Conservation (phyloP, 129 eudicot genomes). For the Erigeron canadensis region DNA sequence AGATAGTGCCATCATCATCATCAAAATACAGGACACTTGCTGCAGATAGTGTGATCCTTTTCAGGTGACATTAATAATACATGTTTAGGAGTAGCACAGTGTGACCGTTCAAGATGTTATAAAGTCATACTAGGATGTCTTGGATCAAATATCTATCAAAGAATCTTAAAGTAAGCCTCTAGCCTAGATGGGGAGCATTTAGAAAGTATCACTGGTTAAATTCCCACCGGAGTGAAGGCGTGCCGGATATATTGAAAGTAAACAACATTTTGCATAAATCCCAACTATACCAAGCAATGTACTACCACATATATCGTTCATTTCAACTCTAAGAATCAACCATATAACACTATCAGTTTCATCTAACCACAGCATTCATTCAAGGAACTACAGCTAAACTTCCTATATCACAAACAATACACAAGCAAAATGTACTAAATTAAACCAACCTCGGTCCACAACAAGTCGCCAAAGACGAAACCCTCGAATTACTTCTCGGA, state of each 20-base stretch:
- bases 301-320: constrained; percentile 8
- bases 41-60: constrained; percentile 16
- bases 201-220: too few species aligned
- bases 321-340: background rate
- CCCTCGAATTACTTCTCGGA: constrained; percentile 97
- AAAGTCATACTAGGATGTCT: background rate
- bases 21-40: background rate
- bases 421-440: background rate
- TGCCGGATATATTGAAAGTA: too few species aligned
- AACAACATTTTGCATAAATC: constrained; percentile 2
- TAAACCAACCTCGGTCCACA: constrained; percentile 95
- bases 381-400: background rate
- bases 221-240: too few species aligned
- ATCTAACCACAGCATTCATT: too few species aligned
- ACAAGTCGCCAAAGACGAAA: constrained; percentile 96
- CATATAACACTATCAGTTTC: background rate
- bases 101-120: background rate
- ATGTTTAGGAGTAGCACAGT: background rate
- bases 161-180: too few species aligned
- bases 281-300: constrained; percentile 10
- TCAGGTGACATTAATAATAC: constrained; percentile 3
- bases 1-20: too few species aligned
- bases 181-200: too few species aligned
- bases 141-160: too few species aligned
- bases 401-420: background rate